Percentiles rank a stretch among this genome's conserved stretches.
These are phyloP conservation scores for Cladorrhinum sp. DNA, from an alignment of 2,329 filamentous ascomycete species.

Conservation along the genomic window DNA sequence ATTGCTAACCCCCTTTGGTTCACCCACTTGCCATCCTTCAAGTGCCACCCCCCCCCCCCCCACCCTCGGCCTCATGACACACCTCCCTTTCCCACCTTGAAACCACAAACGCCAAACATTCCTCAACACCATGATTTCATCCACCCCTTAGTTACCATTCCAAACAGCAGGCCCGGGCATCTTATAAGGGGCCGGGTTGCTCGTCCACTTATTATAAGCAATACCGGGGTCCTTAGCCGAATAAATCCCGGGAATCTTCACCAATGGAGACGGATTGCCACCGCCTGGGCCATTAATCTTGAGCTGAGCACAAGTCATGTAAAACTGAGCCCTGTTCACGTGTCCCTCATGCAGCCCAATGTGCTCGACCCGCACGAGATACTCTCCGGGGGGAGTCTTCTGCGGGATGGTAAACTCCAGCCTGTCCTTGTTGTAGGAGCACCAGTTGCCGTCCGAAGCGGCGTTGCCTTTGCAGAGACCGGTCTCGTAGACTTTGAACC, in stretches of 20 bases:
- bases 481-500: conserved; percentile 33
- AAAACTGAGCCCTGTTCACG: conserved; percentile 34
- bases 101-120: not conserved
- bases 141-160: conserved; percentile 17
- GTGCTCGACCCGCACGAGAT: conserved; percentile 45
- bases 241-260: conserved; percentile 47
- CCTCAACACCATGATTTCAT: no score
- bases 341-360: conserved; percentile 44
- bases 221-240: conserved; percentile 49
- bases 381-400: conserved; percentile 40
- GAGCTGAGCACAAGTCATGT: conserved; percentile 43
- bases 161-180: conserved; percentile 20
- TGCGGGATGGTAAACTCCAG: conserved; percentile 37
- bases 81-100: not conserved
- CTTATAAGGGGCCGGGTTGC: conserved; percentile 17
- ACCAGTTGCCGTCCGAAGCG: conserved; percentile 27
- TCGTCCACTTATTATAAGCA: conserved; percentile 22
- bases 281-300: conserved; percentile 38
- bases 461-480: conserved; percentile 27
- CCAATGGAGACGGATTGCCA: conserved; percentile 36
- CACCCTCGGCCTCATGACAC: no score
- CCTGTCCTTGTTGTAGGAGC: conserved; percentile 29
- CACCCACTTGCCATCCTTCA: no score
- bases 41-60: no score
- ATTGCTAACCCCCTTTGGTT: no score